A percentile compares a stretch with the other conserved stretches of the same genome.
phyloP scores from a whole-genome alignment of 495 filamentous ascomycete genomes.

The Pyrenopolyporus hunteri region DNA sequence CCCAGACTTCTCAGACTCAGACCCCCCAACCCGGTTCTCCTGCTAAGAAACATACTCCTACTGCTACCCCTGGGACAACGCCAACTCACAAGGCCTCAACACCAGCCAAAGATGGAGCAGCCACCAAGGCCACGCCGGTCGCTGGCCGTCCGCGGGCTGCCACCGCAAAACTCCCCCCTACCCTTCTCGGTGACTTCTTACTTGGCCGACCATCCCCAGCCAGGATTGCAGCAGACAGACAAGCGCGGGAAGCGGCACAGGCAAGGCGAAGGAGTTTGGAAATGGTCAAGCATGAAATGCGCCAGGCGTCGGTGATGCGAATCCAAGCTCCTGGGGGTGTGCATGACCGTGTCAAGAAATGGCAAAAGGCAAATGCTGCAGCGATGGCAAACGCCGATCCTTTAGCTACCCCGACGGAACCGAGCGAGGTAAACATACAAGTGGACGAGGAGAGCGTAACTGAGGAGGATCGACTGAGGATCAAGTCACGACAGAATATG shows the following conservation, averaged over 20 bases:
- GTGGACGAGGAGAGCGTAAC: constrained; percentile 56
- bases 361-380: constrained; percentile 73
- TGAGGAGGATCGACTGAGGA: constrained; percentile 55
- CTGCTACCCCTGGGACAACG: constrained; percentile 19
- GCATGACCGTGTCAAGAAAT: constrained; percentile 71
- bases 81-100: constrained; percentile 10
- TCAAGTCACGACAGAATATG: constrained; percentile 53
- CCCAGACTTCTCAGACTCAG: constrained; percentile 23
- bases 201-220: constrained; percentile 57
- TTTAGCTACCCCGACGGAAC: constrained; percentile 49
- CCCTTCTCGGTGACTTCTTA: constrained; percentile 59
- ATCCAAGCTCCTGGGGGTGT: constrained; percentile 61
- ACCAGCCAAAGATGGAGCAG: constrained; percentile 36
- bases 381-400: constrained; percentile 53
- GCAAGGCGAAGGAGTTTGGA: constrained; percentile 54
- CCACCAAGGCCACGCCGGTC: constrained; percentile 52
- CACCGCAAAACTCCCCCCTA: constrained; percentile 44
- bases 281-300: constrained; percentile 57
- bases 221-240: constrained; percentile 47
- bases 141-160: constrained; percentile 38
- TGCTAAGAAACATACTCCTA: constrained; percentile 18
- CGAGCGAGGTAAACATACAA: constrained; percentile 51
- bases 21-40: constrained; percentile 1
- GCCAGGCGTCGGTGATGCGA: constrained; percentile 51
- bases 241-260: constrained; percentile 44